Evolutionary conservation across 2,329 filamentous ascomycete species (phyloP).

Genomic region (Passalora sequoiae): DNA sequence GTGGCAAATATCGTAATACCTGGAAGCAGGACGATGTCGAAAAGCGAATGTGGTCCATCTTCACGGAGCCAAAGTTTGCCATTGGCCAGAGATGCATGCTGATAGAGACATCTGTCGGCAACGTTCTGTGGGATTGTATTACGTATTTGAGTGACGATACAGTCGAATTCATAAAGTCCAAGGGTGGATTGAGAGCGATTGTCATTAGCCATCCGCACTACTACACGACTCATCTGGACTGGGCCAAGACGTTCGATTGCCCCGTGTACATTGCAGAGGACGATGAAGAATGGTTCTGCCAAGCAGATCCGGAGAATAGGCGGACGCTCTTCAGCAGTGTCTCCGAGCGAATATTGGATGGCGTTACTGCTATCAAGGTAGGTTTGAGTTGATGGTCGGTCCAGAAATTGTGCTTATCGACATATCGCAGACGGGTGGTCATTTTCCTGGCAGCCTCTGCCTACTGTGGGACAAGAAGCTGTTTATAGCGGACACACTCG

Average conservation of each 20-base stretch:
- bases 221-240: conserved; percentile 70
- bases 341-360: conserved; percentile 38
- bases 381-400: conserved; percentile 30
- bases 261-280: conserved; percentile 63
- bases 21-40: conserved; percentile 48
- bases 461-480: conserved; percentile 57
- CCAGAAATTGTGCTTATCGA: not conserved
- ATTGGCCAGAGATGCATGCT: conserved; percentile 73
- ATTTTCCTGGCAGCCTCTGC: conserved; percentile 72
- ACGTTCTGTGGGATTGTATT: conserved; percentile 76
- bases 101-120: conserved; percentile 59
- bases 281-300: conserved; percentile 61
- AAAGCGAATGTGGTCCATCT: conserved; percentile 41
- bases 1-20: conserved; percentile 48
- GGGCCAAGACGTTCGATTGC: conserved; percentile 64
- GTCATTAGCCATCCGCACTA: conserved; percentile 67
- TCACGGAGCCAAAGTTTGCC: conserved; percentile 49
- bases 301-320: conserved; percentile 40
- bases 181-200: conserved; percentile 66
- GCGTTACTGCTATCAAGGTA: conserved; percentile 60
- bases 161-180: conserved; percentile 50
- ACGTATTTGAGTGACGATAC: conserved; percentile 64
- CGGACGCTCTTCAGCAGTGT: conserved; percentile 43
- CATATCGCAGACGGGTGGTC: conserved; percentile 51
- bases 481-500: conserved; percentile 72